Evolutionary conservation across 2,329 filamentous ascomycete species (phyloP), one percentile per base, ranked within the genome.

Genomic region (Xylaria sp.): DNA sequence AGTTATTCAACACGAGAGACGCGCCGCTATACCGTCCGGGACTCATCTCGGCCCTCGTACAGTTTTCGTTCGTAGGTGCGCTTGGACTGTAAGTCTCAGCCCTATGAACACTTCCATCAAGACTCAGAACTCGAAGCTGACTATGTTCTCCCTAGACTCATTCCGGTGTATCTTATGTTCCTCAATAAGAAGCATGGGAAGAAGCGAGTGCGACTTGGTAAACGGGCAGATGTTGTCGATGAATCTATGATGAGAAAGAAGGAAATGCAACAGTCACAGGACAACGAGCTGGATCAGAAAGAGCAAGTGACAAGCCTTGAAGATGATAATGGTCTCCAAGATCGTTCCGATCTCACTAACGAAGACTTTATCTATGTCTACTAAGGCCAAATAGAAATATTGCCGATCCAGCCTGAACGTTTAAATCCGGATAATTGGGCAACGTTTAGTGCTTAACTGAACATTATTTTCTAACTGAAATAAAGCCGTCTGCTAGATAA

Each of bases 291-390:
- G 8, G 67, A 75, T 48, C 69, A 86, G 25, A 73, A 75, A 23
- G 86, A 75, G 18, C 71, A 70, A 54, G 69, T 62, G 37, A 73
- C 60, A 60, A 76, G 66, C 70, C 54, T 78, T 6, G 76, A 77
- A 20, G 74, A 87, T 6, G 82, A 85, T 18, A 83, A 86, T 56
- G 86, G 85, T 0, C 86, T 88, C 59, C 77, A 86, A 71, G 90
- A 92, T 78, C 73, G 91, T 72, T 91, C 90, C 0, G 90, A 92
- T 77, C 79, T 85, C 23, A 81, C 89, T 80, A 92, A 92, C 73
- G 89, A 92, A 66, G 89, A 92, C 74, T 92, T 92, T 79, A 84
- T 90, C 18, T 91, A 78, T 46, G 76, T 78, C 7, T 78, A 77
- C 41, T 77, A 54, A 68, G 10, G 34, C 10, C 34, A 28, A 68